Percentiles rank a stretch among this genome's conserved stretches.
phyloP scores from a whole-genome alignment of 129 eudicot species.

The Helianthus tuberosus region DNA sequence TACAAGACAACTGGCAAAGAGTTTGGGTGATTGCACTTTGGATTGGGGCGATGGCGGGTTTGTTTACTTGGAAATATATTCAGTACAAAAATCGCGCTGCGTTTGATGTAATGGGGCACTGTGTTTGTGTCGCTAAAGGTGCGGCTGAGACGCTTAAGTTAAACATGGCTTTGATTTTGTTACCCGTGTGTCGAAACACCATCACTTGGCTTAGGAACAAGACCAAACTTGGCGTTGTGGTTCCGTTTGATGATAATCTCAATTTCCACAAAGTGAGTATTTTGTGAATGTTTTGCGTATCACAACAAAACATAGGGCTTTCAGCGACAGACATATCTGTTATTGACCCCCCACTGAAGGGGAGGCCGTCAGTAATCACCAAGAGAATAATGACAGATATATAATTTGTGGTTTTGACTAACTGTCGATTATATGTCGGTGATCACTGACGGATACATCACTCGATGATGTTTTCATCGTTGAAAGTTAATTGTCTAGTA shows the following conservation, averaged over 20 bases:
- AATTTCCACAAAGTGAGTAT: constrained; percentile 61
- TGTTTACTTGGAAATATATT: constrained; percentile 56
- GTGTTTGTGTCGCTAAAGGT: constrained; percentile 63
- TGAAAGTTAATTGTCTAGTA: neutral
- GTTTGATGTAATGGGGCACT: constrained; percentile 62
- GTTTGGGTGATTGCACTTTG: constrained; percentile 58
- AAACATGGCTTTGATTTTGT: constrained; percentile 67
- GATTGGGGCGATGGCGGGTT: constrained; percentile 48
- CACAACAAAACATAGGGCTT: no score
- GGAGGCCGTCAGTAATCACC: no score
- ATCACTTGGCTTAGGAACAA: constrained; percentile 62
- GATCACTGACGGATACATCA: no score
- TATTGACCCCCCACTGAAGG: no score
- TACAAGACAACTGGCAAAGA: constrained; percentile 66
- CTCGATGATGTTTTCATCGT: no score
- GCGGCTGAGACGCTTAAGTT: constrained; percentile 66
- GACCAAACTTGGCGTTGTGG: constrained; percentile 49
- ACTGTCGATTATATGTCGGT: no score
- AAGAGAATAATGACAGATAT: no score
- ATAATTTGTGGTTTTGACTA: no score
- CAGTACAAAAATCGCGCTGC: constrained; percentile 62
- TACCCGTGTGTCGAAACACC: constrained; percentile 68
- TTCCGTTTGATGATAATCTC: constrained; percentile 67
- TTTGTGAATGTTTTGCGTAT: neutral
- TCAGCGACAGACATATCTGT: no score